Conservation (phyloP, 768 basidiomycete species). For the Panus rudis region DNA sequence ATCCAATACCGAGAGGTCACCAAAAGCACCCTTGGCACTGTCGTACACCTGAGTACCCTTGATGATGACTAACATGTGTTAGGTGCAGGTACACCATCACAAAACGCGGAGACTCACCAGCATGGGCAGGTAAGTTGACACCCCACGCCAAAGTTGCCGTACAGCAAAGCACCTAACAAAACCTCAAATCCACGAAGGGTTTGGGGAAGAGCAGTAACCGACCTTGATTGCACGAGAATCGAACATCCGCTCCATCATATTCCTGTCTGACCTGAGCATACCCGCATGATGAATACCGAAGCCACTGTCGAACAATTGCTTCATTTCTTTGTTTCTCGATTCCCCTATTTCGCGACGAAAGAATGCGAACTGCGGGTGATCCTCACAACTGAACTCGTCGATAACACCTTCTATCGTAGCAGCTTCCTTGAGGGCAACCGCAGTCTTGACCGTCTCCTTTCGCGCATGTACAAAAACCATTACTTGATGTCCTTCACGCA, state of each 20-base stretch:
- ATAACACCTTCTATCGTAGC: conserved; percentile 61
- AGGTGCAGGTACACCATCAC: background rate
- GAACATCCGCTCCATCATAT: conserved; percentile 93
- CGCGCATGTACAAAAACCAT: conserved; percentile 99
- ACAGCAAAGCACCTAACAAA: conserved; percentile 85
- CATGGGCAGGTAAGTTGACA: conserved; percentile 97
- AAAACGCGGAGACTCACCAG: conserved; percentile 43
- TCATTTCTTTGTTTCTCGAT: conserved; percentile 95
- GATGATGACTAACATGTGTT: conserved; percentile 62
- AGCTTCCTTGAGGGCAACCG: conserved; percentile 71
- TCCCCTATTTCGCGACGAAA: conserved; percentile 74
- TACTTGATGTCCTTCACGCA: conserved; percentile 91
- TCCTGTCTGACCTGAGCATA: conserved; percentile 91
- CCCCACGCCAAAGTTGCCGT: conserved; percentile 99
- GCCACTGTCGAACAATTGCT: conserved; percentile 81
- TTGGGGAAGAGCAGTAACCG: background rate
- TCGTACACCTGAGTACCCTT: conserved; percentile 98
- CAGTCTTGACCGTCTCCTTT: conserved; percentile 95
- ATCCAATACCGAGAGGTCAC: conserved; percentile 89
- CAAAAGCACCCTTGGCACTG: conserved; percentile 80
- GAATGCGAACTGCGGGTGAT: conserved; percentile 69
- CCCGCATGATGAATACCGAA: conserved; percentile 99
- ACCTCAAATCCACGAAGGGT: background rate
- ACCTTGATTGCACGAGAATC: conserved; percentile 90
- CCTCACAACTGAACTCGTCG: conserved; percentile 76